These are phyloP conservation scores for Austroboletus novae-zelandiae DNA, from an alignment of 1,284 basidiomycete species.

Conservation along the genomic window DNA sequence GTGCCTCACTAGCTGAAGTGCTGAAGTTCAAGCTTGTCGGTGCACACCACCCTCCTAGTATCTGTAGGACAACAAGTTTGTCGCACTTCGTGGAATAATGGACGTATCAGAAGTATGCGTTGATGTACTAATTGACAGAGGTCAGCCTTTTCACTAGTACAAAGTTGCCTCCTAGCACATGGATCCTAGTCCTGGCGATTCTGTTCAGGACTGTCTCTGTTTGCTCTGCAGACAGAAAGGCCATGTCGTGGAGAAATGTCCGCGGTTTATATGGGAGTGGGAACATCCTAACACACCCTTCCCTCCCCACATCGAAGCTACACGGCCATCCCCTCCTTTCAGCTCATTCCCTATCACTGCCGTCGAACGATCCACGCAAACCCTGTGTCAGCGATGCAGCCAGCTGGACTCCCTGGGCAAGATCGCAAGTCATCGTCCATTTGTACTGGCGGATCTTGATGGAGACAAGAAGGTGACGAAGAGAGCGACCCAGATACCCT, in stretches of 20 bases:
- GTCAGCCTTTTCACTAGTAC: background rate
- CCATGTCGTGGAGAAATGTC: conserved; percentile 7
- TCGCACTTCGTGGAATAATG: too few species aligned
- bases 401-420: background rate
- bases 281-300: background rate
- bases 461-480: background rate
- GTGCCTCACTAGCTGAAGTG: too few species aligned
- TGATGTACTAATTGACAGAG: too few species aligned
- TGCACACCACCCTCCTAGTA: too few species aligned
- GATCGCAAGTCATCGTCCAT: conserved; percentile 1
- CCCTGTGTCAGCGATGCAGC: conserved; percentile 6
- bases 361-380: background rate
- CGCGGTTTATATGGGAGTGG: background rate
- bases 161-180: background rate
- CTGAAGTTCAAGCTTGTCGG: too few species aligned
- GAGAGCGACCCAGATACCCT: conserved; percentile 4
- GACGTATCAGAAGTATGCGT: too few species aligned
- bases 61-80: too few species aligned
- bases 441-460: conserved; percentile 1
- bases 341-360: background rate
- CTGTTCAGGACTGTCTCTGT: conserved; percentile 3
- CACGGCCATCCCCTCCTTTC: background rate
- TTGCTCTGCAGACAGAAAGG: conserved; percentile 8
- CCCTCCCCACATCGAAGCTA: background rate
- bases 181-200: background rate